phyloP scores from a whole-genome alignment of 2,329 filamentous ascomycete species.

The Curvularia sp. region DNA sequence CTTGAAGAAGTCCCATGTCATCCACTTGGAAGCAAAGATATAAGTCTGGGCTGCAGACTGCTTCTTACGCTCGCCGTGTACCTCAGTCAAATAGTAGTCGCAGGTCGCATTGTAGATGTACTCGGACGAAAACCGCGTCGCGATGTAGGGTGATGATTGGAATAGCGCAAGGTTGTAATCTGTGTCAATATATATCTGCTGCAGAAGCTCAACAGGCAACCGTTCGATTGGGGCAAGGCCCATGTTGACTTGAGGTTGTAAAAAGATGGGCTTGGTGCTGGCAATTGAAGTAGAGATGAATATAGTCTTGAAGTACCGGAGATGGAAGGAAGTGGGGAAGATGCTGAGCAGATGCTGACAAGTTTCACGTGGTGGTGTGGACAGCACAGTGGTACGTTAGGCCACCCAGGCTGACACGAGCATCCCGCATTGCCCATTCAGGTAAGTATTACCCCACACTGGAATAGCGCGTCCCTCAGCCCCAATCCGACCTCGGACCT shows the following conservation, averaged over 20 bases:
- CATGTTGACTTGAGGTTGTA: constrained; percentile 17
- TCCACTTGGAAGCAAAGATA: constrained; percentile 42
- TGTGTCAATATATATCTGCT: constrained; percentile 60
- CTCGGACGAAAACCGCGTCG: constrained; percentile 37
- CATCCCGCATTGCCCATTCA: constrained; percentile 1
- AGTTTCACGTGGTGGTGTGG: neutral
- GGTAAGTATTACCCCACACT: neutral
- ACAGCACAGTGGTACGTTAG: constrained; percentile 2
- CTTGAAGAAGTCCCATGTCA: constrained; percentile 47
- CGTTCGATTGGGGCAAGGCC: constrained; percentile 49
- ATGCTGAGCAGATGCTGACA: neutral
- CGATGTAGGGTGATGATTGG: constrained; percentile 51
- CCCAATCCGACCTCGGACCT: neutral
- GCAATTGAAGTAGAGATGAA: neutral
- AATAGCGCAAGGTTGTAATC: constrained; percentile 53
- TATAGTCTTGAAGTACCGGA: neutral
- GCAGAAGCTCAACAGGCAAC: constrained; percentile 60
- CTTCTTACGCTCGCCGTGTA: constrained; percentile 17
- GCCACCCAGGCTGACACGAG: neutral
- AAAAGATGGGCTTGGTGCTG: neutral
- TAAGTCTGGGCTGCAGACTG: constrained; percentile 33
- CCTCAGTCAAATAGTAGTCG: constrained; percentile 31
- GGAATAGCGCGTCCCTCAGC: neutral
- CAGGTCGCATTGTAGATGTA: constrained; percentile 37
- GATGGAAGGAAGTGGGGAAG: too few species aligned